A percentile compares a stretch with the other conserved stretches of the same genome.
Conservation (phyloP, 2,329 filamentous ascomycete genomes). For the Phaeosphaeriaceae sp. region DNA sequence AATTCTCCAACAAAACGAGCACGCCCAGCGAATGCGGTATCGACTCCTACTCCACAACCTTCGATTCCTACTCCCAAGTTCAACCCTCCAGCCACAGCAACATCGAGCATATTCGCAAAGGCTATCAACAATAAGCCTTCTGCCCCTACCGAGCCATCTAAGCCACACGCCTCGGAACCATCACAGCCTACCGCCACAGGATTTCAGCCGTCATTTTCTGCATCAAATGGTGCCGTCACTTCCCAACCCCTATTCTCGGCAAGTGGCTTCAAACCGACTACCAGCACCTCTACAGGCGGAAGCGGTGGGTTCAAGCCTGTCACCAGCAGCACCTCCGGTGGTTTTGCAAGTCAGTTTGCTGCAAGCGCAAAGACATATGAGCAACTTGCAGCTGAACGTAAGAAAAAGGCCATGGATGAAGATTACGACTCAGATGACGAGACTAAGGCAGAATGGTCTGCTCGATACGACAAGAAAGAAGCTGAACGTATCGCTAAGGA, state of each 20-base stretch:
- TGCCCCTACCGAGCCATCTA: constrained; percentile 13
- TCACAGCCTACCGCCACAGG: neutral
- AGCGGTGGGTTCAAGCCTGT: constrained; percentile 20
- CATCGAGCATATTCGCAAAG: constrained; percentile 32
- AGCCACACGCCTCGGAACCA: constrained; percentile 3
- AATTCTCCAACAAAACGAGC: constrained; percentile 34
- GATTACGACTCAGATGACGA: constrained; percentile 48
- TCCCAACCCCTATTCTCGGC: constrained; percentile 18
- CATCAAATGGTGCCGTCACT: constrained; percentile 6
- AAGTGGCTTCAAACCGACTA: constrained; percentile 21
- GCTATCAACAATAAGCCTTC: constrained; percentile 29
- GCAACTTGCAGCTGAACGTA: constrained; percentile 41
- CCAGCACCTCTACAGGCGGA: constrained; percentile 10
- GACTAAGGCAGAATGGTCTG: constrained; percentile 41
- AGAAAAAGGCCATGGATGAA: constrained; percentile 43
- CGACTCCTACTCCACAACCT: constrained; percentile 30
- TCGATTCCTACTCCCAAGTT: constrained; percentile 17
- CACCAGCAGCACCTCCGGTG: constrained; percentile 16
- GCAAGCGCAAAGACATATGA: constrained; percentile 40
- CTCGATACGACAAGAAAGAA: constrained; percentile 39
- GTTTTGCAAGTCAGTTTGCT: constrained; percentile 38
- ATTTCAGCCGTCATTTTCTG: neutral
- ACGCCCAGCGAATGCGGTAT: constrained; percentile 21
- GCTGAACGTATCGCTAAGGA: constrained; percentile 36
- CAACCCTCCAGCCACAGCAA: constrained; percentile 26